phyloP scores from a whole-genome alignment of 2,329 filamentous ascomycete species.

The Aureobasidium leucospermi region DNA sequence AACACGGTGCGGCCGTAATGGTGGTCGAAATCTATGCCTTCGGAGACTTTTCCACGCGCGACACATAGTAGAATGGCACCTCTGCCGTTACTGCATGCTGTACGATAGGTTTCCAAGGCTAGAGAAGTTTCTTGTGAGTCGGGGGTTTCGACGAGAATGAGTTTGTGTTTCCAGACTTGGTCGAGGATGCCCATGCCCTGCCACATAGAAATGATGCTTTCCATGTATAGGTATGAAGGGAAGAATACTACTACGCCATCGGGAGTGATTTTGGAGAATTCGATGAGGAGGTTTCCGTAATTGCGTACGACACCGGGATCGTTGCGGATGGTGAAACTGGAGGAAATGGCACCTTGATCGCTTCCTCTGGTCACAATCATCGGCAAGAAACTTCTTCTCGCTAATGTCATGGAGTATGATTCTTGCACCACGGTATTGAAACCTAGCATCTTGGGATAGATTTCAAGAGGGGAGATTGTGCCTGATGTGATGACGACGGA shows the following conservation, averaged over 20 bases:
- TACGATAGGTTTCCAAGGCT: conserved; percentile 91
- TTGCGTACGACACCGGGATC: conserved; percentile 96
- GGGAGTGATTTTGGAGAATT: conserved; percentile 92
- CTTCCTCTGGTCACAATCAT: conserved; percentile 96
- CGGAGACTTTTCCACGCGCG: conserved; percentile 91
- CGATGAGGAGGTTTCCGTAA: conserved; percentile 85
- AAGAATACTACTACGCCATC: conserved; percentile 99
- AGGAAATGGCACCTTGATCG: conserved; percentile 88
- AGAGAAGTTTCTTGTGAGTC: conserved; percentile 96
- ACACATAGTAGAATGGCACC: conserved; percentile 91
- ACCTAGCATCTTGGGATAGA: conserved; percentile 98
- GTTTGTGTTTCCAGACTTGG: conserved; percentile 97
- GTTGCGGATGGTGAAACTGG: conserved; percentile 89
- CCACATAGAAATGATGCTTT: conserved; percentile 98
- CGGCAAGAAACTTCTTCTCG: conserved; percentile 86
- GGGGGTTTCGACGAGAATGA: conserved; percentile 95
- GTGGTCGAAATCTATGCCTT: conserved; percentile 98
- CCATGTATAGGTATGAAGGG: conserved; percentile 97
- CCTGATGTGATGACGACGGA: conserved; percentile 98
- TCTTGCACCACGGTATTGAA: conserved; percentile 91
- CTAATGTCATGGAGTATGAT: conserved; percentile 95
- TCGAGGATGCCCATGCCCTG: conserved; percentile 97
- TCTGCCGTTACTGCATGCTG: conserved; percentile 92
- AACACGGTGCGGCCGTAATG: conserved; percentile 94
- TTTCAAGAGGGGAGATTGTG: conserved; percentile 92